Evolutionary conservation across 352 stramenopile species (phyloP), one percentile per base, ranked within the genome.

Genomic region (Stramenopiles sp.): DNA sequence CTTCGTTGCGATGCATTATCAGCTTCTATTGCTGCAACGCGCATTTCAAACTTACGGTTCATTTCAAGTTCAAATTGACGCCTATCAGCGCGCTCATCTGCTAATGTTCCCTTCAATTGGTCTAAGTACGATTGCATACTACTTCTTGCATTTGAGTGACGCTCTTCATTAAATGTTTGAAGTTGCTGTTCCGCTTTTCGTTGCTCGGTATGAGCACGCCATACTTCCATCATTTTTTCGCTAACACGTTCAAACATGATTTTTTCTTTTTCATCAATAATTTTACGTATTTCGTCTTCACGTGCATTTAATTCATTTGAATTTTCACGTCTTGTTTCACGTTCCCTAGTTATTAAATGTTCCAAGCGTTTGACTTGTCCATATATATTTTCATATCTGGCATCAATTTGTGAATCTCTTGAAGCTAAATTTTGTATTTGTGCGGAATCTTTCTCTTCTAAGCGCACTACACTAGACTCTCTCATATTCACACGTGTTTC

Each of bases 171-270:
- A 27, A 69, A 69, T 27, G 20, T 69, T 27, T 20, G 20, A 20
- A 69, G 20, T 69, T 69, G 53, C 53, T 69, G 53, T 27, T 69
- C 53, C 53, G 53, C 27, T 27, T 69, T 69, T 69, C 53, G 53
- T 27, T 69, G 53, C 53, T 69, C 53, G 20, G 53, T 69, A 69
- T 69, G 53, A 20, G 53, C 20, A 69, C 53, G 53, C 53, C 53
- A 69, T 23, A 69, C 53, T 69, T 69, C 53, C 53, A 69, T 69
- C 53, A 69, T 69, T 69, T 69, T 69, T 27, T 69, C 53, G 53
- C 53, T 69, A 27, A 69, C 53, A 20, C 53, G 53, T 69, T 69
- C 53, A 27, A 69, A 69, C 53, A 69, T 23, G 20, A 69, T 69
- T 69, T 69, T 69, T 27, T 69, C 53, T 27, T 69, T 69, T 27